These are phyloP conservation scores for Exophiala sp. DNA, from an alignment of 2,329 filamentous ascomycete species.

Conservation along the genomic window DNA sequence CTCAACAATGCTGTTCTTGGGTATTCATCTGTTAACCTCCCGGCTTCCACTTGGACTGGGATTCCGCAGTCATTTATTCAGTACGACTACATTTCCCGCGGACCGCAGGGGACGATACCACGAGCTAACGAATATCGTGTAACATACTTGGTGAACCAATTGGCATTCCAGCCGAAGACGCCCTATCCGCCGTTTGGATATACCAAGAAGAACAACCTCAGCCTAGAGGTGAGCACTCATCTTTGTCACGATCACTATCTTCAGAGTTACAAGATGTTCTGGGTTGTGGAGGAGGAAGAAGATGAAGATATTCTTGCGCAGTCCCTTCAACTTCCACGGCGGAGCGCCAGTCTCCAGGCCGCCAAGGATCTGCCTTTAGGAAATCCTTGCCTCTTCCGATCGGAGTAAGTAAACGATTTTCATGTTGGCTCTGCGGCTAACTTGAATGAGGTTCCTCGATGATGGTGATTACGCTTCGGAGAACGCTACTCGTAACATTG, in stretches of 20 bases:
- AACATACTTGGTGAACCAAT: constrained; percentile 18
- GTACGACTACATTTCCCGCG: constrained; percentile 14
- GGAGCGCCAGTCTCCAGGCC: neutral
- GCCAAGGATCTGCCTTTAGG: constrained; percentile 1
- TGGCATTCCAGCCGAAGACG: constrained; percentile 9
- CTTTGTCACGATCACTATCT: constrained; percentile 15
- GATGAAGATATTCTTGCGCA: constrained; percentile 8
- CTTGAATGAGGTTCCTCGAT: constrained; percentile 7
- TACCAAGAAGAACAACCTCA: constrained; percentile 18
- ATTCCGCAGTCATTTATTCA: constrained; percentile 26
- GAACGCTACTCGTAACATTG: constrained; percentile 15
- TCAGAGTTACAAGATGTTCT: constrained; percentile 23
- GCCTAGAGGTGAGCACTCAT: constrained; percentile 20
- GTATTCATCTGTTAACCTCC: constrained; percentile 18
- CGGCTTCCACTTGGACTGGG: constrained; percentile 22
- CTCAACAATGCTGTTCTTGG: constrained; percentile 1
- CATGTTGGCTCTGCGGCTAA: constrained; percentile 1
- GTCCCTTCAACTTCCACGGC: constrained; percentile 1
- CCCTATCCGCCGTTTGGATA: constrained; percentile 23
- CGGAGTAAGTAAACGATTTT: constrained; percentile 2
- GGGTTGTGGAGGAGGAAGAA: constrained; percentile 16
- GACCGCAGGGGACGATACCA: constrained; percentile 5
- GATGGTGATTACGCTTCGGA: constrained; percentile 6
- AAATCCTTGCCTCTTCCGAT: neutral
- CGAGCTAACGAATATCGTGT: constrained; percentile 17